phyloP scores from a whole-genome alignment of 305 asterid species.

The Rubia tinctorum region DNA sequence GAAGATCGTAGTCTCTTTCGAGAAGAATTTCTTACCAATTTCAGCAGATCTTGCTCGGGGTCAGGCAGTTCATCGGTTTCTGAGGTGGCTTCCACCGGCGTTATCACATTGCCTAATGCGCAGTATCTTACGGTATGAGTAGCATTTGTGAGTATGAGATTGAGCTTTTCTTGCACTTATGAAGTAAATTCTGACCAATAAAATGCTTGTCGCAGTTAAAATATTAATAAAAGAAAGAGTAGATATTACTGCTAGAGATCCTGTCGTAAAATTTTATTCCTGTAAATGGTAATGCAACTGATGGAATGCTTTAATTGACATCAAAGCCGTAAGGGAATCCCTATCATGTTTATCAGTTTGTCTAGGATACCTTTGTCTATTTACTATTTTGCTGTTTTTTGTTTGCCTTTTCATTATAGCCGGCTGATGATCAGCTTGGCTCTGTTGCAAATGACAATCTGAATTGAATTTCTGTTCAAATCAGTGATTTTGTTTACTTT shows the following conservation, averaged over 20 bases:
- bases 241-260: neutral
- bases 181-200: neutral
- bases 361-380: neutral
- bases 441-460: neutral
- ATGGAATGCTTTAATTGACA: neutral
- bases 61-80: constrained; percentile 26
- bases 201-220: neutral
- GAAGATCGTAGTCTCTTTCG: constrained; percentile 16
- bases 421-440: neutral
- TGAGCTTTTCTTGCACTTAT: neutral
- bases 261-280: neutral
- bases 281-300: neutral
- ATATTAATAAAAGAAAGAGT: neutral
- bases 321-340: neutral
- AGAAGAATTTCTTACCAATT: constrained; percentile 14
- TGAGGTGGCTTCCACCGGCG: constrained; percentile 16
- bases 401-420: neutral
- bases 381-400: neutral
- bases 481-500: neutral
- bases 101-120: constrained; percentile 23
- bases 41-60: constrained; percentile 8
- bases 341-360: neutral
- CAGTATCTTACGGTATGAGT: constrained; percentile 34
- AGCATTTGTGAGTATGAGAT: neutral
- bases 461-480: neutral